Percentiles rank a stretch among this genome's conserved stretches.
Evolutionary conservation across 2,329 filamentous ascomycete genomes (phyloP).

Genomic region (Sarocladiaceae sp.): DNA sequence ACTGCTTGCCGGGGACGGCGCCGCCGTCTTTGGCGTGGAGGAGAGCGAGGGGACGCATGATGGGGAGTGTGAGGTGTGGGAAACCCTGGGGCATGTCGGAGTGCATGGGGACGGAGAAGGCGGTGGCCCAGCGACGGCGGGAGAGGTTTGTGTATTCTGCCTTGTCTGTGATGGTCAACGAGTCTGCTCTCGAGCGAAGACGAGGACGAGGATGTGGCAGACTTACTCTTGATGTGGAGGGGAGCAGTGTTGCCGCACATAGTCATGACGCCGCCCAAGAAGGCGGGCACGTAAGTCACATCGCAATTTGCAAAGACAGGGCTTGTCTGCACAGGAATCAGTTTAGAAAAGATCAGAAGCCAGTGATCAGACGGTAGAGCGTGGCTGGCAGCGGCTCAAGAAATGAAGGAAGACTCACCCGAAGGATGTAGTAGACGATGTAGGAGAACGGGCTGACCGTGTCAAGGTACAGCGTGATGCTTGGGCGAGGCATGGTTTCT

Average conservation of each 20-base stretch:
- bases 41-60: constrained; percentile 28
- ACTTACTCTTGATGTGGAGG: constrained; percentile 29
- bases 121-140: constrained; percentile 27
- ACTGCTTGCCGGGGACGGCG: constrained; percentile 12
- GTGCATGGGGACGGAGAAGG: constrained; percentile 28
- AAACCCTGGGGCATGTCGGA: constrained; percentile 24
- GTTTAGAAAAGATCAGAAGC: too few species aligned
- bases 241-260: constrained; percentile 29
- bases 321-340: constrained; percentile 23
- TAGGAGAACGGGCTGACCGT: constrained; percentile 34
- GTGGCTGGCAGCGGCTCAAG: too few species aligned
- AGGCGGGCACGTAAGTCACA: constrained; percentile 30
- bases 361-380: too few species aligned
- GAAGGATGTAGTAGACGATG: constrained; percentile 29
- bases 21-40: constrained; percentile 17
- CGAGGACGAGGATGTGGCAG: not conserved
- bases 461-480: constrained; percentile 33
- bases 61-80: constrained; percentile 26
- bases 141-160: constrained; percentile 26
- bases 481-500: constrained; percentile 12
- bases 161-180: constrained; percentile 24
- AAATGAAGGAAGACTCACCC: constrained; percentile 22
- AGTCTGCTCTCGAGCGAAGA: not conserved
- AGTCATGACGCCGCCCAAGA: constrained; percentile 31
- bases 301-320: constrained; percentile 22